Conservation (phyloP, 225 moss, liverwort and hornwort species). For the Physcomitrium patens region DNA sequence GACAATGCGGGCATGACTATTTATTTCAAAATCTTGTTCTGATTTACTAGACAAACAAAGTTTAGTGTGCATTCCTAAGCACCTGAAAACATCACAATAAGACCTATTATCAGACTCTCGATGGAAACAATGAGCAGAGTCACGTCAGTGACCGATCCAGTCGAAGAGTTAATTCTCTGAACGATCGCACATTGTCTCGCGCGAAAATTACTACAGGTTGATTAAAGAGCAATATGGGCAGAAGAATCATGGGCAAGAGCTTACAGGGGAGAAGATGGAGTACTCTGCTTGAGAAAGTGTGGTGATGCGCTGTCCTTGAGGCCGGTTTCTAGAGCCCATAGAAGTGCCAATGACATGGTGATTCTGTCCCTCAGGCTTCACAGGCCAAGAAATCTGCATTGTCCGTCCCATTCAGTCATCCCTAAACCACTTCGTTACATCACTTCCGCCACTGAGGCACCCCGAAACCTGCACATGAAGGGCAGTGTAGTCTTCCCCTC, state of each 20-base stretch:
- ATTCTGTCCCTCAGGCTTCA: slow-evolving; percentile 31
- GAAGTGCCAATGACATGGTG: slow-evolving; percentile 48
- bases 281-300: slow-evolving; percentile 50
- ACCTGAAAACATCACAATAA: not conserved
- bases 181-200: not conserved
- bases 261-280: slow-evolving; percentile 57
- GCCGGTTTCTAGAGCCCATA: slow-evolving; percentile 51
- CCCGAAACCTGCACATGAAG: too few relatives aligned
- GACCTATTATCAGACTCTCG: not conserved
- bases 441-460: not conserved
- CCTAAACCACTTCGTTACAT: slow-evolving; percentile 13
- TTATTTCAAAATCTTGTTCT: not conserved
- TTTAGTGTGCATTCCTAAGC: not conserved
- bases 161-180: not conserved
- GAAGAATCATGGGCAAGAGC: not conserved
- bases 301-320: slow-evolving; percentile 26
- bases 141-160: not conserved
- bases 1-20: not conserved
- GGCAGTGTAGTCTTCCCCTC: too few relatives aligned
- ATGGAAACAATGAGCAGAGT: not conserved
- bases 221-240: not conserved
- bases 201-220: not conserved
- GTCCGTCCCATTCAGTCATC: slow-evolving; percentile 55
- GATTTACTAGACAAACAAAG: not conserved
- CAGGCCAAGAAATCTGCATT: slow-evolving; percentile 47